Evolutionary conservation across 345 rosid species (phyloP), one percentile per base, ranked within the genome.

Genomic region (Gynandropsis gynandra): DNA sequence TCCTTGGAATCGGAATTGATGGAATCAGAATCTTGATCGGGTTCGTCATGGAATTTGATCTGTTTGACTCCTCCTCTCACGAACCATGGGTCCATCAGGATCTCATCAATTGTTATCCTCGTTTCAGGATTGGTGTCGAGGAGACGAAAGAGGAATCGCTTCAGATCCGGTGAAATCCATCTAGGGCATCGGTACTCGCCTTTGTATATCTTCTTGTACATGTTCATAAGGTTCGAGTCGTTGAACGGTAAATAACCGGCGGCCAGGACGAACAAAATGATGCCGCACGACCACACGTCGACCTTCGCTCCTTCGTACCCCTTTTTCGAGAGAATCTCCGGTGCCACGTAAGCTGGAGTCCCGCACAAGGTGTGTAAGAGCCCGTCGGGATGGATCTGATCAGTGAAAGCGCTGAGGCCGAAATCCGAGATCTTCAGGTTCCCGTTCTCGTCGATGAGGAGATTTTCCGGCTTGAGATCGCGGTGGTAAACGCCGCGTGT

Each of bases 291-390:
- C 90, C 90, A 82, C 39, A 75, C 56, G 50, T 75, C 90, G 5
- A 78, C 83, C 55, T 75, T 80, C 80, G 92, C 85, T 1, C 85
- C 98, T 16, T 90, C 95, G 38, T 90, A 90, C 0, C 98, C 98
- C 48, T 60, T 80, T 67, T 83, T 76, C 10, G 61, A 16, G 31
- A 83, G 58, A 47, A 83, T 72, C 83, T 83, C 93, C 33, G 88
- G 93, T 8, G 93, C 88, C 27, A 83, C 93, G 56, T 83, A 83
- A 33, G 93, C 88, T 0, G 93, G 94, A 4, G 94, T 84, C 15
- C 94, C 94, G 37, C 94, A 84, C 13, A 84, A 74, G 17, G 94
- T 84, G 63, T 84, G 94, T 29, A 84, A 42, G 18, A 84, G 69
- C 0, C 88, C 93, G 41, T 83, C 93, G 37, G 80, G 11, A 15